Evolutionary conservation across 2,329 filamentous ascomycete species (phyloP), one percentile per base, ranked within the genome.

Genomic region (Nemania diffusa): DNA sequence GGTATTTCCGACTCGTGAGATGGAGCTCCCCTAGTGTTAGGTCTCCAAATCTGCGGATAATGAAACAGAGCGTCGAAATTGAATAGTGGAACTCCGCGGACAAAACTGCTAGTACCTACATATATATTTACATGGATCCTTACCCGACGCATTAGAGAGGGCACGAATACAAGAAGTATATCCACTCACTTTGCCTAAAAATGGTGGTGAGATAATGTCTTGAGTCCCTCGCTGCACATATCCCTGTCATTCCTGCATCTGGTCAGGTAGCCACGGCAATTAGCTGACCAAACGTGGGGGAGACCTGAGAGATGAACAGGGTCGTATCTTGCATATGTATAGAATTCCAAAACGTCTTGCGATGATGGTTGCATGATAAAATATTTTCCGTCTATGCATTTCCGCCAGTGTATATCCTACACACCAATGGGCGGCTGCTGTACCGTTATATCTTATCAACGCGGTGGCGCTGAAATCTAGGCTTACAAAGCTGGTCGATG

Each of bases 181-280:
- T 40, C 37, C 37, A 15, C 8, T 15, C 9, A 17, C 13, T 15
- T 17, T 9, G 37, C 9, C 17, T n/a, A 34, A 63, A 66, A 69
- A 26, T 57, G 59, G 59, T 69, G 66, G 63, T 50, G 63, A 46
- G 53, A 13, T 51, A 64, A 59, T 60, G 67, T 24, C 13, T 50
- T 7, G 3, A 1, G 17, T 20, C 37, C 26, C 29, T 32, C 34
- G 37, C 29, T 48, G 53, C 56, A 32, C 13, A 17, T 29, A 62
- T 40, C 56, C 64, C 52, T 60, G 63, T 32, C 44, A 37, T 26
- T 57, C 51, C 48, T 67, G 57, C 58, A 57, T 42, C 27, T 34
- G n/a, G 52, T 44, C 59, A 40, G 52, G 53, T 27, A 53, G 37
- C 46, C 29, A 46, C 62, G 46, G 65, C 61, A 63, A 52, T 60